Percentiles rank a stretch among this genome's conserved stretches.
Conservation (phyloP, 1,284 basidiomycete genomes). For the Tylopilus orsonianus region DNA sequence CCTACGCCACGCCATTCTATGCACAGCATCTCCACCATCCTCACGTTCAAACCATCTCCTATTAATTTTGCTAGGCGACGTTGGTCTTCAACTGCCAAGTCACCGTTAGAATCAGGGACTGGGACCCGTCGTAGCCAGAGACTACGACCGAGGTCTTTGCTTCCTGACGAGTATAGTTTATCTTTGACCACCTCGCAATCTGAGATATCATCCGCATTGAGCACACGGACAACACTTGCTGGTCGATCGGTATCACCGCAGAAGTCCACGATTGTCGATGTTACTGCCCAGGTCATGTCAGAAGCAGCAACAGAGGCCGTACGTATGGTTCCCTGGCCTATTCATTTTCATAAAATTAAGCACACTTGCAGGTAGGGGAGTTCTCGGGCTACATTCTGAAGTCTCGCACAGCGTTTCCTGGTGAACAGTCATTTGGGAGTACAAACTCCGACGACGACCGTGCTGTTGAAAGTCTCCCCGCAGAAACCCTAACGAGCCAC, state of each 20-base stretch:
- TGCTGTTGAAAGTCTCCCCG: slow-evolving; percentile 34
- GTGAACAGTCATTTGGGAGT: slow-evolving; percentile 35
- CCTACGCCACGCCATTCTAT: slow-evolving; percentile 23
- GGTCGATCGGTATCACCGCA: slow-evolving; percentile 37
- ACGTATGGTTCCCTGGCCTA: slow-evolving; percentile 30
- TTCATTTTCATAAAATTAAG: slow-evolving; percentile 36
- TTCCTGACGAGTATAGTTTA: slow-evolving; percentile 35
- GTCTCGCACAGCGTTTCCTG: slow-evolving; percentile 27
- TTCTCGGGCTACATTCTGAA: slow-evolving; percentile 29
- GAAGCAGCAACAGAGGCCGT: slow-evolving; percentile 34
- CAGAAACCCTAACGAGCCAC: slow-evolving; percentile 34
- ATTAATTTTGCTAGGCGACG: slow-evolving; percentile 53
- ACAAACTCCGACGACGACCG: slow-evolving; percentile 40
- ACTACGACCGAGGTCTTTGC: slow-evolving; percentile 34
- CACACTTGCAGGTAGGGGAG: slow-evolving; percentile 33
- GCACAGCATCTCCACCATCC: slow-evolving; percentile 28
- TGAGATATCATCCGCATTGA: slow-evolving; percentile 33
- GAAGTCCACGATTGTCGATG: slow-evolving; percentile 26
- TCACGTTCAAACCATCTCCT: slow-evolving; percentile 50
- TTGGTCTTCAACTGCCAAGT: slow-evolving; percentile 43
- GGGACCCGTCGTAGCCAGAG: slow-evolving; percentile 35
- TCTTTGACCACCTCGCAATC: slow-evolving; percentile 29
- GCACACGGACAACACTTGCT: slow-evolving; percentile 33
- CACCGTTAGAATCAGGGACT: slow-evolving; percentile 32
- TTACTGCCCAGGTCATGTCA: slow-evolving; percentile 23